Percentiles rank a stretch among this genome's conserved stretches.
These are phyloP conservation scores for Colletotrichum sp. DNA, from an alignment of 2,329 filamentous ascomycete species.

Conservation along the genomic window DNA sequence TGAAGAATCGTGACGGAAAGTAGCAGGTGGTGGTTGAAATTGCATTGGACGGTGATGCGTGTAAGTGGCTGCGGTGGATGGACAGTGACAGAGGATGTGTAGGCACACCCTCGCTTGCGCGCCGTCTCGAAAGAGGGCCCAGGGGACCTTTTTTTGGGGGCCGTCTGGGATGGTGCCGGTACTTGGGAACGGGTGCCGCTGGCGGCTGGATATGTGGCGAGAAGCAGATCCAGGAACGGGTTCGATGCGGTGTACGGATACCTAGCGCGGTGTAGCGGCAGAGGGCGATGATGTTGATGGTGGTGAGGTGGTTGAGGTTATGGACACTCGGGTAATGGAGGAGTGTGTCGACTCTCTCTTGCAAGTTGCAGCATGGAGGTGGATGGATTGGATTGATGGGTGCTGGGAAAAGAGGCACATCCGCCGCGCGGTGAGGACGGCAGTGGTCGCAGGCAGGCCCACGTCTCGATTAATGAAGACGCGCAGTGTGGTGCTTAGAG, in stretches of 20 bases:
- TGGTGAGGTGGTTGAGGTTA: neutral
- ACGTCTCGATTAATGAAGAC: neutral
- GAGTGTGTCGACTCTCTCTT: too few relatives aligned
- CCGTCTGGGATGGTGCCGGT: conserved; percentile 8
- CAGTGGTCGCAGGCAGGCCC: neutral
- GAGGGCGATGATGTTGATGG: neutral
- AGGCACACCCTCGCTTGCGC: neutral
- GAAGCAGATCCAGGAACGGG: conserved; percentile 2
- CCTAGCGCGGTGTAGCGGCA: neutral
- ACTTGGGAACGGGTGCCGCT: neutral
- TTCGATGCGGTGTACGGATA: neutral
- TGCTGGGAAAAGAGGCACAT: neutral
- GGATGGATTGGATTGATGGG: neutral
- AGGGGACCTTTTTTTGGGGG: neutral
- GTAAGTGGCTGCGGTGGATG: conserved; percentile 4
- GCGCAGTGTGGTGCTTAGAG: neutral
- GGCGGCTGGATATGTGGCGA: conserved; percentile 1
- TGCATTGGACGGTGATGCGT: conserved; percentile 1
- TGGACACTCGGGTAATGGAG: neutral
- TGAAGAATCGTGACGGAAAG: neutral
- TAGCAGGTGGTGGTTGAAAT: neutral
- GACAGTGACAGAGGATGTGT: neutral
- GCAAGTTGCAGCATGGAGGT: too few relatives aligned
- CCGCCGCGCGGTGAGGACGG: neutral
- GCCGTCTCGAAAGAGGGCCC: neutral